Percentiles rank a stretch among this genome's conserved stretches.
These are phyloP conservation scores for Mortierella antarctica DNA, from an alignment of 192 early-diverging fungal genomes.

Conservation along the genomic window DNA sequence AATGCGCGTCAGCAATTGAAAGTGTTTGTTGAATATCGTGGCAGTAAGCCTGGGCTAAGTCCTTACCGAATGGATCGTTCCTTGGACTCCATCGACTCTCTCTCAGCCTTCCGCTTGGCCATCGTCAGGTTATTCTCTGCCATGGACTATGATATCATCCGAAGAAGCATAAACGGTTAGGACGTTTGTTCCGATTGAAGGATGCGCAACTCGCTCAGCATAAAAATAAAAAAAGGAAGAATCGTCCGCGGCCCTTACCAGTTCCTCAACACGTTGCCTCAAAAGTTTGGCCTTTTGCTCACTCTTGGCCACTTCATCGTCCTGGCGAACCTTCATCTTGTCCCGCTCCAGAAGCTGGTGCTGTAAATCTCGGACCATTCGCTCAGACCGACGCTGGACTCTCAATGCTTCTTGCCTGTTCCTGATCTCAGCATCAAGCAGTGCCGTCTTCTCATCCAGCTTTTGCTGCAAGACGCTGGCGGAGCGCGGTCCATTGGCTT, in stretches of 20 bases:
- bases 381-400: conserved; percentile 73
- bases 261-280: conserved; percentile 72
- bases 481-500: conserved; percentile 67
- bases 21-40: not conserved
- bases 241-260: conserved; percentile 50
- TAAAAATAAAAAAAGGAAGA: not conserved
- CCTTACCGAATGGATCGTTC: conserved; percentile 49
- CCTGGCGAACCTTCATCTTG: conserved; percentile 70
- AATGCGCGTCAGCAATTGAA: not conserved
- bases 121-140: conserved; percentile 54
- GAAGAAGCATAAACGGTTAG: not conserved
- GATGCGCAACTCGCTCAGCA: not conserved
- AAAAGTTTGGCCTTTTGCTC: conserved; percentile 75
- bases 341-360: conserved; percentile 87
- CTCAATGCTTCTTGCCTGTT: conserved; percentile 73
- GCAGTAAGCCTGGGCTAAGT: no score
- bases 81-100: conserved; percentile 47
- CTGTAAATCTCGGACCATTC: conserved; percentile 86
- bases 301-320: conserved; percentile 77
- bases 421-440: conserved; percentile 69
- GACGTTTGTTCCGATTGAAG: not conserved
- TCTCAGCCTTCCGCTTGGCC: conserved; percentile 43
- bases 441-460: conserved; percentile 68
- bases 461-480: conserved; percentile 68
- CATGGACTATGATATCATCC: conserved; percentile 14